These are phyloP conservation scores for Acanthamoeba royreba DNA, from an alignment of 208 protist genomes.

Conservation along the genomic window DNA sequence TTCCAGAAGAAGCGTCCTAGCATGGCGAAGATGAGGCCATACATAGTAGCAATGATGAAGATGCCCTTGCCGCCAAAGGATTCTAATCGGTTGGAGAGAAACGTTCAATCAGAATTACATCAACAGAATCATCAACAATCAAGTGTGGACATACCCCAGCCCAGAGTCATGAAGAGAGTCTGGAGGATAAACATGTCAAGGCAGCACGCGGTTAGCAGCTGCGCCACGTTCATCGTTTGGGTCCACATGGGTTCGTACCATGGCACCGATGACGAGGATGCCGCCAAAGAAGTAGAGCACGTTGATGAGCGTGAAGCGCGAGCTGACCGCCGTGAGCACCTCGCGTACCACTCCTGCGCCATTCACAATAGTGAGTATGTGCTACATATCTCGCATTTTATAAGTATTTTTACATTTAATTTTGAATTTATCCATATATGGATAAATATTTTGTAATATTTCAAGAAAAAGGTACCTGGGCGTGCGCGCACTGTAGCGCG, in stretches of 20 bases:
- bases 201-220: no score
- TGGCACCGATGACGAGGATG: background rate
- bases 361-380: no score
- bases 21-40: background rate
- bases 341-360: background rate
- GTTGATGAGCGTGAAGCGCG: background rate
- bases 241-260: background rate
- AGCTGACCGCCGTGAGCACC: background rate
- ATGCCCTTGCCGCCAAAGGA: background rate
- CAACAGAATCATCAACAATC: background rate
- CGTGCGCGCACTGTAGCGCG: no score
- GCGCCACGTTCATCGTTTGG: background rate
- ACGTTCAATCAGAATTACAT: background rate
- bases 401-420: no score
- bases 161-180: background rate
- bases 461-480: no score
- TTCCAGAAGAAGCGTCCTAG: background rate
- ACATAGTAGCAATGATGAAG: background rate
- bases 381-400: no score
- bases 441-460: no score
- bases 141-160: background rate
- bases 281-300: background rate
- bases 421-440: no score
- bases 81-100: background rate
- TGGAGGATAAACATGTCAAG: background rate